Evolutionary conservation across 2,329 filamentous ascomycete genomes (phyloP).

Genomic region (Phyllosticta ampelicida): DNA sequence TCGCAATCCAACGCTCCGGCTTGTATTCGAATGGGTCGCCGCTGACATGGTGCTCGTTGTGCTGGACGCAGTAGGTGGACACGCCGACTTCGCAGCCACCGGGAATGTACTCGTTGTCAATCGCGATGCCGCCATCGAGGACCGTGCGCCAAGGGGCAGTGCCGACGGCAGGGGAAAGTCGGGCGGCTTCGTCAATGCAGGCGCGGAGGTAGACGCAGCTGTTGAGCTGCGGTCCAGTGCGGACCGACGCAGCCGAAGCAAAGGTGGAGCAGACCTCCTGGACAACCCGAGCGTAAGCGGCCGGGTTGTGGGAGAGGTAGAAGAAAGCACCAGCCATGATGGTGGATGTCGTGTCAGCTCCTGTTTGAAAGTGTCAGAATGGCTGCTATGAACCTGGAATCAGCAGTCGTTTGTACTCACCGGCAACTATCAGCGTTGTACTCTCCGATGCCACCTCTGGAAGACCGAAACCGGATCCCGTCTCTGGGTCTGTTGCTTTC

Average conservation of each 20-base stretch:
- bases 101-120: constrained; percentile 20
- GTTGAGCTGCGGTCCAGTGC: constrained; percentile 25
- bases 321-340: constrained; percentile 32
- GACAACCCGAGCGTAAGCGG: constrained; percentile 22
- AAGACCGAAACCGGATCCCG: constrained; percentile 32
- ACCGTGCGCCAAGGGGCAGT: constrained; percentile 28
- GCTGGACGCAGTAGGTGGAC: constrained; percentile 30
- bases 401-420: not conserved
- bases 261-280: constrained; percentile 27
- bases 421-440: constrained; percentile 38
- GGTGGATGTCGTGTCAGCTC: constrained; percentile 36
- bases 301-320: constrained; percentile 34
- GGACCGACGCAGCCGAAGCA: constrained; percentile 28
- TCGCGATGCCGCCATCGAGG: constrained; percentile 21
- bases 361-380: constrained; percentile 15
- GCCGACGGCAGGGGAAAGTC: constrained; percentile 30
- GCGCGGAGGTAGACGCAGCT: constrained; percentile 27
- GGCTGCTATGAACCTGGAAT: not conserved
- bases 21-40: constrained; percentile 25
- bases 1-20: constrained; percentile 13
- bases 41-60: constrained; percentile 29
- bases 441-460: constrained; percentile 40
- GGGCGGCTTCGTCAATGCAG: constrained; percentile 33
- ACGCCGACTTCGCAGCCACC: constrained; percentile 29
- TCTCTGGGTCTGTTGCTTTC: constrained; percentile 37